Evolutionary conservation across 2,329 filamentous ascomycete species (phyloP).

Genomic region (Exophiala sideris): DNA sequence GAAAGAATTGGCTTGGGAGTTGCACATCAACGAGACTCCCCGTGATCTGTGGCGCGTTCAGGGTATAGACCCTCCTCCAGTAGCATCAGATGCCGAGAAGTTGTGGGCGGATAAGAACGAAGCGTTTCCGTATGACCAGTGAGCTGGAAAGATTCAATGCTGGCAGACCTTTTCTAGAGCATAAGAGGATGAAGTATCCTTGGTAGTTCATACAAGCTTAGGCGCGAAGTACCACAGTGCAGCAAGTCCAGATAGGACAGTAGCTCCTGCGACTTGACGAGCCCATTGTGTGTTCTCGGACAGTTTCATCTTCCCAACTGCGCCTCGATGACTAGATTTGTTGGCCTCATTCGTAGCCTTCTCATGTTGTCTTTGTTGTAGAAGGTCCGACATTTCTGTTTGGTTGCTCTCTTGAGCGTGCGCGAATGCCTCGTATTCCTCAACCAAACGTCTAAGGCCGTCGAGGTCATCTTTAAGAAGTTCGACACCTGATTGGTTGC

Average conservation of each 20-base stretch:
- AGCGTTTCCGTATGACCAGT: conserved; percentile 1
- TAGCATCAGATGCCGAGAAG: conserved; percentile 11
- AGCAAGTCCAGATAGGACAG: conserved; percentile 30
- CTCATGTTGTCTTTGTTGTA: conserved; percentile 12
- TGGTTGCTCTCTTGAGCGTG: conserved; percentile 24
- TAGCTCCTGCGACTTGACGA: conserved; percentile 28
- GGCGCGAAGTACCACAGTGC: conserved; percentile 31
- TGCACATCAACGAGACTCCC: conserved; percentile 20
- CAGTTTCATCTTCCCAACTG: conserved; percentile 12
- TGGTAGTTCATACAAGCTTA: conserved; percentile 22
- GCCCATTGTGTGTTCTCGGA: conserved; percentile 28
- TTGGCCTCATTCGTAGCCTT: background rate
- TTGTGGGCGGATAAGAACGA: conserved; percentile 14
- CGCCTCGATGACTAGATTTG: conserved; percentile 10
- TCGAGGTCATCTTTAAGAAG: conserved; percentile 67
- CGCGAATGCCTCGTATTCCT: conserved; percentile 42
- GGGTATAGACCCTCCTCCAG: conserved; percentile 14
- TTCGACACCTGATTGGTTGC: conserved; percentile 53
- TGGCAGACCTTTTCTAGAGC: background rate
- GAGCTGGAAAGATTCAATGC: background rate
- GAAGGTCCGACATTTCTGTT: conserved; percentile 17
- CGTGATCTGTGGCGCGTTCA: conserved; percentile 21
- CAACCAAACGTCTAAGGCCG: conserved; percentile 61
- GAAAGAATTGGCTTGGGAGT: conserved; percentile 17
- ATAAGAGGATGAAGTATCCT: background rate